phyloP scores from a whole-genome alignment of 2,329 filamentous ascomycete species.

The Colletotrichum acutatum region DNA sequence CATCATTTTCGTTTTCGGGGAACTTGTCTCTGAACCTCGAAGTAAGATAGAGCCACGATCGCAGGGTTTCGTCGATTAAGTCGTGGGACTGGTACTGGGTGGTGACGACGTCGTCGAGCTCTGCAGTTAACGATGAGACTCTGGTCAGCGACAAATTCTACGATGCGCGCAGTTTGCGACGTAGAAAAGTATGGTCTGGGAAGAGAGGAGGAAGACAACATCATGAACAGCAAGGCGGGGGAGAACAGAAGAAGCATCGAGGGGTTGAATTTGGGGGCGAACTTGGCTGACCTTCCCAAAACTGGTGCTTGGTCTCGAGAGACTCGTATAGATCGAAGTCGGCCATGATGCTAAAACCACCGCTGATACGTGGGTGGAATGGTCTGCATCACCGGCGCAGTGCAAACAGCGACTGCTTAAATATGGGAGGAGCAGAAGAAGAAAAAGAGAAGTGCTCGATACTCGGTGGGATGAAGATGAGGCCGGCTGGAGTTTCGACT shows the following conservation, averaged over 20 bases:
- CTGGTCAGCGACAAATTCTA: conserved; percentile 15
- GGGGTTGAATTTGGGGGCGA: background rate
- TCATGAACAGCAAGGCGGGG: background rate
- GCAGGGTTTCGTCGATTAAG: conserved; percentile 83
- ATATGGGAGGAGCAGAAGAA: background rate
- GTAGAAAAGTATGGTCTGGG: background rate
- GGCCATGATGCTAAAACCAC: conserved; percentile 55
- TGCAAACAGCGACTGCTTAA: background rate
- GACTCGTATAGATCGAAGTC: conserved; percentile 75
- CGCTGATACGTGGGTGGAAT: background rate
- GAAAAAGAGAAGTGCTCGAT: background rate
- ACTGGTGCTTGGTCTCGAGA: conserved; percentile 84
- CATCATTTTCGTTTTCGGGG: conserved; percentile 80
- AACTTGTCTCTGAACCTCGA: conserved; percentile 81
- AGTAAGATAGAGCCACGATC: conserved; percentile 84
- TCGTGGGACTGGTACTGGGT: conserved; percentile 63
- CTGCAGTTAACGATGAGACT: conserved; percentile 44
- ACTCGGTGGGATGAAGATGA: conserved; percentile 21
- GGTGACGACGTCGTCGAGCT: conserved; percentile 59
- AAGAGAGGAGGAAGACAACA: background rate
- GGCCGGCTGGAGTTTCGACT: conserved; percentile 29
- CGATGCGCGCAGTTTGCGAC: background rate
- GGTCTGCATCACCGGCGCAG: conserved; percentile 28
- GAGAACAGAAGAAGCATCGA: conserved; percentile 22
- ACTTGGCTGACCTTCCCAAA: conserved; percentile 80